Evolutionary conservation across 2,329 filamentous ascomycete species (phyloP), one percentile per base, ranked within the genome.

Genomic region (Pseudocercospora cruenta): DNA sequence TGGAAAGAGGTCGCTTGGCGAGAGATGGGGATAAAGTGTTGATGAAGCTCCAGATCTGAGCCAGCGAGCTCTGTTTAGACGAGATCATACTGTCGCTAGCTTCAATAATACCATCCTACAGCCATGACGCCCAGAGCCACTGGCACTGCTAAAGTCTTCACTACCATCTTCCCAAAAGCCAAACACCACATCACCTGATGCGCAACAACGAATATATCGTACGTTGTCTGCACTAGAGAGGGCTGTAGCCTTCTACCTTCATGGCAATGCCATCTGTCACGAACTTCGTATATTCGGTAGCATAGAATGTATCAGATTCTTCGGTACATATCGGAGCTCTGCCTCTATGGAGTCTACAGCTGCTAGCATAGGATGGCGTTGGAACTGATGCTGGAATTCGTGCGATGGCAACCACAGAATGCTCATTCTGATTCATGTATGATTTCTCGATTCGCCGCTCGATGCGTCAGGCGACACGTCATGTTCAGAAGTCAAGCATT

Each of bases 131-230:
- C 9, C 14, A 67, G 19, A 22, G 65, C 55, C 6, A 31, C 57
- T 4, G 57, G 28, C 36, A 67, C 53, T n/a, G 65, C 10, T 12
- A 60, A 58, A 31, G 65, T 58, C 58, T 67, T 66, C 47, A 60
- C 22, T 9, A 69, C 28, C 65, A 70, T 67, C 57, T 69, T 71
- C 24, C 24, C 54, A 21, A 69, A 31, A 21, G 55, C 66, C 22
- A 70, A 21, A 28, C 51, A 69, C 67, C 67, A 71, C 63, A 71
- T 69, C 5, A 69, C 58, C 19, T 28, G 55, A 62, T 70, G 68
- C n/a, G 66, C 49, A 54, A 51, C 19, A 12, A 71, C 60, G 61
- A 71, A 71, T 10, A 36, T 36, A 3, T 16, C 16, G 33, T 16
- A 16, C 5, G 12, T 4, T 36, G 33, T 36, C 3, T 36, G 33